A percentile compares a stretch with the other conserved stretches of the same genome.
These are phyloP conservation scores for Syncephalastrum racemosum DNA, from an alignment of 371 early-diverging fungal species.

Conservation along the genomic window DNA sequence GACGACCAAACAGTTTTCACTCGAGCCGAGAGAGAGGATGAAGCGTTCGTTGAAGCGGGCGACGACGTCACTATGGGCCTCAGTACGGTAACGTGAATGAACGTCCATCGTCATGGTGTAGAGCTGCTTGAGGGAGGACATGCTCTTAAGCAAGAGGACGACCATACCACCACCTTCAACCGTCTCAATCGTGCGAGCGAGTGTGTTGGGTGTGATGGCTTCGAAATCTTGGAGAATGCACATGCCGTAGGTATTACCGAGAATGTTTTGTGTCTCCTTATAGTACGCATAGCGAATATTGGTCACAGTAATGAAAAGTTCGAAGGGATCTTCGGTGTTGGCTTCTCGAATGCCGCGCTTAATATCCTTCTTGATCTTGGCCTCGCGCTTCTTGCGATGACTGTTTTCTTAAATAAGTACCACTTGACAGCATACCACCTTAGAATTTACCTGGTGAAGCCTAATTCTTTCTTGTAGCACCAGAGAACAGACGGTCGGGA, in stretches of 20 bases:
- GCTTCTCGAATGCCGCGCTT: constrained; percentile 87
- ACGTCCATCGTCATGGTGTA: constrained; percentile 99
- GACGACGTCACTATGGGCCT: constrained; percentile 90
- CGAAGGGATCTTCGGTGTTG: constrained; percentile 95
- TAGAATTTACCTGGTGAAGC: constrained; percentile 73
- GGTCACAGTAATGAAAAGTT: constrained; percentile 93
- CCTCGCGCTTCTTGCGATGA: constrained; percentile 95
- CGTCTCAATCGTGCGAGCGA: constrained; percentile 98
- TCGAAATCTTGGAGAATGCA: constrained; percentile 99
- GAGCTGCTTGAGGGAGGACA: constrained; percentile 93
- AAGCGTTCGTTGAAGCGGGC: constrained; percentile 98
- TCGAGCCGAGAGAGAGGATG: constrained; percentile 89
- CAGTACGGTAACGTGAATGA: constrained; percentile 91
- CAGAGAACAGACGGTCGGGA: constrained; percentile 94
- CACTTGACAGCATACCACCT: not conserved
- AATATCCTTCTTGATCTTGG: constrained; percentile 89
- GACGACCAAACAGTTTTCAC: constrained; percentile 91
- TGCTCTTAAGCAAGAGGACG: constrained; percentile 90
- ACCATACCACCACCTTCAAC: constrained; percentile 99
- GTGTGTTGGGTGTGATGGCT: constrained; percentile 96
- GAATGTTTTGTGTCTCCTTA: constrained; percentile 97
- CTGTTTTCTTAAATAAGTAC: constrained; percentile 28
- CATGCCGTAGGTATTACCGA: constrained; percentile 99
- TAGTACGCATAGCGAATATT: constrained; percentile 98
- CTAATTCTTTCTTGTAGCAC: constrained; percentile 99